Evolutionary conservation across 2,329 filamentous ascomycete genomes (phyloP).

Genomic region (Pseudocercospora eumusae): DNA sequence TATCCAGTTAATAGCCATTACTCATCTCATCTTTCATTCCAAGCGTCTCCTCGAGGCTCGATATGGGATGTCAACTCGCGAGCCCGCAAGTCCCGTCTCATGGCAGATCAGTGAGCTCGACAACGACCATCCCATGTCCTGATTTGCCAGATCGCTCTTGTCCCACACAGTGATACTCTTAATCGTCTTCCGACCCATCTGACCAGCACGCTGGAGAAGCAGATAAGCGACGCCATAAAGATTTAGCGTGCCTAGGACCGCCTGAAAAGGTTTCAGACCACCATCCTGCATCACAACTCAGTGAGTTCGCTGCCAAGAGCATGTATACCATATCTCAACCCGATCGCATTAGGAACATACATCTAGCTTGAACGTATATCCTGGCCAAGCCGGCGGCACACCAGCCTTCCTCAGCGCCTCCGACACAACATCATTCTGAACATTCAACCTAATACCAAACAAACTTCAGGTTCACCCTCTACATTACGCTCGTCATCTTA

Average conservation of each 20-base stretch:
- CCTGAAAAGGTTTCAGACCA: constrained; percentile 6
- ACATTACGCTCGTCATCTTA: constrained; percentile 2
- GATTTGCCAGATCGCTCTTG: constrained; percentile 10
- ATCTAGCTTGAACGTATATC: constrained; percentile 17
- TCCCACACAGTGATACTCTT: constrained; percentile 11
- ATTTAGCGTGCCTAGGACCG: constrained; percentile 11
- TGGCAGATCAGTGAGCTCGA: constrained; percentile 2
- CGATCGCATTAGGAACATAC: background rate
- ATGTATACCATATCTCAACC: background rate
- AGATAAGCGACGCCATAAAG: constrained; percentile 6
- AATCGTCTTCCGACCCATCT: constrained; percentile 6
- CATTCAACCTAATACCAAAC: constrained; percentile 17
- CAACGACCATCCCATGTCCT: constrained; percentile 11
- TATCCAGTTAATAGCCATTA: background rate
- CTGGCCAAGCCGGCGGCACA: constrained; percentile 20
- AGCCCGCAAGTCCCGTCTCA: background rate
- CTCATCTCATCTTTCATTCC: background rate
- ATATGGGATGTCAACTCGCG: background rate
- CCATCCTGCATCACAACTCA: background rate
- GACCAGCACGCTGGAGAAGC: constrained; percentile 8
- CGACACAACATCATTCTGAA: constrained; percentile 20
- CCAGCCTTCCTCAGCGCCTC: constrained; percentile 21
- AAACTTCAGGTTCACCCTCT: constrained; percentile 6
- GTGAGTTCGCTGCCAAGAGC: background rate
- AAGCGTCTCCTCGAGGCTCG: background rate